phyloP scores from a whole-genome alignment of 208 protist species.

The Trypanosoma avium region DNA sequence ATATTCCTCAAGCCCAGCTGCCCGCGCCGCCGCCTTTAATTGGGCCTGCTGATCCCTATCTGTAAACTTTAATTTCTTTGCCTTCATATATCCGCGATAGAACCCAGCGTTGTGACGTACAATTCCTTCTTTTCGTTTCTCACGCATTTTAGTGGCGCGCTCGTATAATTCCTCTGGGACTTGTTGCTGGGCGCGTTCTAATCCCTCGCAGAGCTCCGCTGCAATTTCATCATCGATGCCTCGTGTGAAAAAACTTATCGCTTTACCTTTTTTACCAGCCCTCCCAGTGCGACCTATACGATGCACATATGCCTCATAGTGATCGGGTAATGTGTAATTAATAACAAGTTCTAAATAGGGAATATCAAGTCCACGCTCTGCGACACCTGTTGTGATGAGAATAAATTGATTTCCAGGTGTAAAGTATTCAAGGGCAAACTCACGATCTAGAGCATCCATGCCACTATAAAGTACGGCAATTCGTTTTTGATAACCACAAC shows the following conservation, averaged over 20 bases:
- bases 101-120: constrained; percentile 65
- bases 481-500: constrained; percentile 74
- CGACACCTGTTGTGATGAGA: constrained; percentile 87
- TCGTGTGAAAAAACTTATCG: constrained; percentile 86
- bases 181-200: constrained; percentile 70
- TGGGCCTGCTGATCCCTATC: constrained; percentile 66
- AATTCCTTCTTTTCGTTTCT: constrained; percentile 67
- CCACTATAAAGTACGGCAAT: constrained; percentile 86
- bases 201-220: constrained; percentile 73
- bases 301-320: constrained; percentile 98
- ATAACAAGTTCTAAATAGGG: constrained; percentile 98
- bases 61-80: constrained; percentile 51
- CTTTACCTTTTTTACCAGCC: constrained; percentile 73
- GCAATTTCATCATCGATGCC: constrained; percentile 82
- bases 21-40: constrained; percentile 57
- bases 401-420: constrained; percentile 82
- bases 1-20: constrained; percentile 75
- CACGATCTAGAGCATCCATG: constrained; percentile 91
- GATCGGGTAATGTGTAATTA: constrained; percentile 98
- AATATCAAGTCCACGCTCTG: constrained; percentile 96
- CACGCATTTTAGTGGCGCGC: constrained; percentile 56
- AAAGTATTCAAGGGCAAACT: constrained; percentile 90
- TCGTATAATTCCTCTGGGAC: constrained; percentile 86
- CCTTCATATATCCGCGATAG: constrained; percentile 75
- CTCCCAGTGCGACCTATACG: constrained; percentile 94